phyloP scores from a whole-genome alignment of 495 filamentous ascomycete genomes.

The Durotheca rogersii region DNA sequence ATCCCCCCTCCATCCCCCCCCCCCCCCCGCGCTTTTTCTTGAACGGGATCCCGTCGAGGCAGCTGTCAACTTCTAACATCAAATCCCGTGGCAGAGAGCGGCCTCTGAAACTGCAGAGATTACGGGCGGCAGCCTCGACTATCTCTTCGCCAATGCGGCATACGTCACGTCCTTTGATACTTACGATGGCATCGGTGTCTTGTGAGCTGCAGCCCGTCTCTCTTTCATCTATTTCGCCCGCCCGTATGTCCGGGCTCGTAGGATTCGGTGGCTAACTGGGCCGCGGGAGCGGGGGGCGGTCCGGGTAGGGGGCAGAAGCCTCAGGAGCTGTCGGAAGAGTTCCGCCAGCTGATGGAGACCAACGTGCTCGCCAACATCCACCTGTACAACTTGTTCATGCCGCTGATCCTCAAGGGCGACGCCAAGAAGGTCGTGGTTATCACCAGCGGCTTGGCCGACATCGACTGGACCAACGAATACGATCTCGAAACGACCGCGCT shows the following conservation, averaged over 20 bases:
- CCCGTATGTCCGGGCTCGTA: too few relatives aligned
- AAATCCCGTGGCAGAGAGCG: too few relatives aligned
- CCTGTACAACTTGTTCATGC: slow-evolving; percentile 51
- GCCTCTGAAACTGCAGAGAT: slow-evolving; percentile 28
- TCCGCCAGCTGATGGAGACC: slow-evolving; percentile 33
- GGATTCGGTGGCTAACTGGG: too few relatives aligned
- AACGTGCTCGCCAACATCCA: slow-evolving; percentile 51
- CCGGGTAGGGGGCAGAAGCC: slow-evolving; percentile 2
- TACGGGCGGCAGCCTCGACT: slow-evolving; percentile 46
- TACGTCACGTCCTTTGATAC: slow-evolving; percentile 23
- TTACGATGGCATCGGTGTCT: slow-evolving; percentile 8
- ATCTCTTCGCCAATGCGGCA: slow-evolving; percentile 52
- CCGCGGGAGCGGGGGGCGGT: too few relatives aligned
- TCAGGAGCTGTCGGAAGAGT: slow-evolving; percentile 22
- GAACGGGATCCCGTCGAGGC: too few relatives aligned
- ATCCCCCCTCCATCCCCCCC: too few relatives aligned
- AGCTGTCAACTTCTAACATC: too few relatives aligned
- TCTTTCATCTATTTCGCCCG: too few relatives aligned
- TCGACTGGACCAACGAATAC: slow-evolving; percentile 20
- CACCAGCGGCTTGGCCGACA: slow-evolving; percentile 45
- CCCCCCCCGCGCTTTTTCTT: too few relatives aligned
- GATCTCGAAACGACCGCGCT: slow-evolving; percentile 4
- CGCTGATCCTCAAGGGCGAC: slow-evolving; percentile 47
- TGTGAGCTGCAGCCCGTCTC: too few relatives aligned
- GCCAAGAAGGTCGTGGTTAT: slow-evolving; percentile 55